Base-by-base conservation (phyloP, 129 eudicot species). In the Tagetes patula region DNA sequence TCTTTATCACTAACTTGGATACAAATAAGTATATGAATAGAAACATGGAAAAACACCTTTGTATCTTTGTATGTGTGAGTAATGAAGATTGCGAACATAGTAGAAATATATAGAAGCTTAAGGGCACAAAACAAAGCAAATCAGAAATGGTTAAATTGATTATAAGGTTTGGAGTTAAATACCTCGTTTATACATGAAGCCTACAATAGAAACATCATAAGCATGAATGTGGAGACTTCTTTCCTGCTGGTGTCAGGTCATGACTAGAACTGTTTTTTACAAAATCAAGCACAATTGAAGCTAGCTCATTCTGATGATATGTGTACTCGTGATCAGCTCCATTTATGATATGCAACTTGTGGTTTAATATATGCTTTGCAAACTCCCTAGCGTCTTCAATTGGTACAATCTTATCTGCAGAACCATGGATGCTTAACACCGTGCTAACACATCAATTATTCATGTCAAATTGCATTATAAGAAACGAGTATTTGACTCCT, bases 261-360 rank as follows among this genome's bases (percentile, higher is more conserved):
- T 55, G 66, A 34, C 30, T 60, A 5, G 55, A 55, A 58, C 68
- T n/a, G 31, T 47, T 53, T 73, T 36, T 77, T 31, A 88, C 85
- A 69, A 88, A 92, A 73, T 81, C 71, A 12, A 88, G 74, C 73
- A 92, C 96, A 47, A 79, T 14, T n/a, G 86, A 74, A 52, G 81
- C 69, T 58, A 92, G 76, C 68, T 83, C 85, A 66, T 74, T 67
- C 71, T 81, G 91, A 79, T 83, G 86, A 27, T 40, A 79, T 10
- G 93, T 88, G 78, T 60, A 92, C 68, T 87, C 97, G 75, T 92
- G 97, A 77, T 87, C 96, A 65, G 97, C 97, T 75, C 87, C 88
- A 55, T 85, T 76, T 14, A 88, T 70, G 47, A 91, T 84, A 58
- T 74, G 81, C 71, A 91, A 71, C 43, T 69, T 77, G 77, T 87